A percentile compares a stretch with the other conserved stretches of the same genome.
Conservation (phyloP, 192 early-diverging fungal genomes). For the Chytriomyces sp. region DNA sequence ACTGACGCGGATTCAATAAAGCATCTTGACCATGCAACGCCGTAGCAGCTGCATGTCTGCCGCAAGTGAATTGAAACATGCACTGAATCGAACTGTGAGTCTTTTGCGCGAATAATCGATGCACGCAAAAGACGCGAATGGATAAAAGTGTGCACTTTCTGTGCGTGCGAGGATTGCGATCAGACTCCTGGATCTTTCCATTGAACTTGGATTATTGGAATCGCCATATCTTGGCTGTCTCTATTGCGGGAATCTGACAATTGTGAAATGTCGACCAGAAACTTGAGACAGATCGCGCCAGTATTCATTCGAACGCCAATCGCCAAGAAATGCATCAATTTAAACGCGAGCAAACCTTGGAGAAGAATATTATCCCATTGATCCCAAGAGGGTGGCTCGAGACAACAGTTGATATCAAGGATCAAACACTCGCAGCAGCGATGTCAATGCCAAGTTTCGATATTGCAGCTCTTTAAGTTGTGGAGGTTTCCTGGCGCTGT, state of each 20-base stretch:
- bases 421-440: constrained; percentile 60
- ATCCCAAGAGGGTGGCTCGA: constrained; percentile 53
- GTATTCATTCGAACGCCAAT: not conserved
- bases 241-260: constrained; percentile 57
- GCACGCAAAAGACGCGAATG: too few species aligned
- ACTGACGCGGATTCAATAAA: too few species aligned
- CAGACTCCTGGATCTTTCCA: constrained; percentile 60
- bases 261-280: constrained; percentile 54
- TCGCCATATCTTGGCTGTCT: constrained; percentile 38
- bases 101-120: too few species aligned
- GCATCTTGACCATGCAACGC: too few species aligned
- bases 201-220: constrained; percentile 29
- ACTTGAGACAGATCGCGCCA: constrained; percentile 61
- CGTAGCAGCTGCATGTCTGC: too few species aligned
- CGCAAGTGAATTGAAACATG: too few species aligned
- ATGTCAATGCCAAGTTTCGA: constrained; percentile 60
- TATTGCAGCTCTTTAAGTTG: too few species aligned
- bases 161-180: constrained; percentile 31
- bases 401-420: constrained; percentile 66
- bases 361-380: constrained; percentile 49
- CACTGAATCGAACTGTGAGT: too few species aligned
- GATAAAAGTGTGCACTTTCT: too few species aligned
- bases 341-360: constrained; percentile 43
- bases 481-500: too few species aligned
- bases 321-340: not conserved